Percentiles rank a stretch among this genome's conserved stretches.
These are phyloP conservation scores for Yamadazyma insecticola DNA, from an alignment of 805 yeast species.

Conservation along the genomic window DNA sequence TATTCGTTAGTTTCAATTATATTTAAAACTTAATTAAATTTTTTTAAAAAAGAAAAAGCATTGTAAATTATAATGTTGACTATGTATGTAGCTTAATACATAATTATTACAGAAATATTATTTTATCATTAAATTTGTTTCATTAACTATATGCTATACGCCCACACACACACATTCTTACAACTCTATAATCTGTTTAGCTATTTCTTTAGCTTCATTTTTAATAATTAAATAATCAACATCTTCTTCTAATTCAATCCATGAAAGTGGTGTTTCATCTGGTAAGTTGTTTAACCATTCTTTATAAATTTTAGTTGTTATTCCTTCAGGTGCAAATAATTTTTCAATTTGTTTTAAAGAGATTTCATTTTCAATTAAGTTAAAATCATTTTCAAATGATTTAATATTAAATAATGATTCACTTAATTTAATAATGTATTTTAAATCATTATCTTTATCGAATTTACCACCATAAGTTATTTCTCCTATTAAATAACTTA, in stretches of 20 bases:
- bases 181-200: constrained; percentile 8
- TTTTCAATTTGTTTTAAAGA: constrained; percentile 10
- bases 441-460: constrained; percentile 37
- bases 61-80: constrained; percentile 17
- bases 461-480: constrained; percentile 68
- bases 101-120: constrained; percentile 5
- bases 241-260: constrained; percentile 48
- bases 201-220: constrained; percentile 15
- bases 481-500: constrained; percentile 40
- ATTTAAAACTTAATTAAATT: not conserved
- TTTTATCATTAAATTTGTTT: not conserved
- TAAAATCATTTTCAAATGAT: constrained; percentile 40
- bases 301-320: constrained; percentile 24
- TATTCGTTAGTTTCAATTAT: constrained; percentile 2
- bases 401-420: constrained; percentile 30
- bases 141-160: not conserved
- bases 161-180: not conserved
- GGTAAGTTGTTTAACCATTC: constrained; percentile 56
- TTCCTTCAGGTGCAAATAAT: constrained; percentile 47
- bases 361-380: constrained; percentile 28
- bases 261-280: constrained; percentile 44
- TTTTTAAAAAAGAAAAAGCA: constrained; percentile 7
- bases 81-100: constrained; percentile 9
- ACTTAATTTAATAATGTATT: constrained; percentile 31
- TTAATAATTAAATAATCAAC: constrained; percentile 27